A percentile compares a stretch with the other conserved stretches of the same genome.
Conservation (phyloP, 2,329 filamentous ascomycete genomes). For the Colletotrichum horii region DNA sequence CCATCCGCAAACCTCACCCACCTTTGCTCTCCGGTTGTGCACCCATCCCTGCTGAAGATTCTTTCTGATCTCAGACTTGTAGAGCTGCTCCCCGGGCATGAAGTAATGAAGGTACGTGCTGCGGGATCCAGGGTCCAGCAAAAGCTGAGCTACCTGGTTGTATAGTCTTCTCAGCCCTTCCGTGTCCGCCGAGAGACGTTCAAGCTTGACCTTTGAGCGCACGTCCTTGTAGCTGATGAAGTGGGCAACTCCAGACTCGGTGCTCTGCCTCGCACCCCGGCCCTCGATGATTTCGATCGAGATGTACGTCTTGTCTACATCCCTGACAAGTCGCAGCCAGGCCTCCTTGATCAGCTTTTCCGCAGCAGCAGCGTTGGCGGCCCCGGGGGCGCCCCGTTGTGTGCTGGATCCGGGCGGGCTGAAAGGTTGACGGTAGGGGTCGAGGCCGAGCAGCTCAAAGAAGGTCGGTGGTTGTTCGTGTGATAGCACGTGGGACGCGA, state of each 20-base stretch:
- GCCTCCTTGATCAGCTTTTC: not conserved
- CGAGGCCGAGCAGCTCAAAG: not conserved
- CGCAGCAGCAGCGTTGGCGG: not conserved
- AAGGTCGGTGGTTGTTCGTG: not conserved
- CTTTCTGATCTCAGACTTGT: not conserved
- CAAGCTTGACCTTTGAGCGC: not conserved
- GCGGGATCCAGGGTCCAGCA: not conserved
- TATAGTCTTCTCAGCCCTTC: not conserved
- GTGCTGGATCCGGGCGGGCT: not conserved
- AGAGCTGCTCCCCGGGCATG: not conserved
- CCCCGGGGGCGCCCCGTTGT: not conserved
- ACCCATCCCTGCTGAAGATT: not conserved
- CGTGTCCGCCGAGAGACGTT: not conserved
- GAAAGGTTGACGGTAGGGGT: not conserved
- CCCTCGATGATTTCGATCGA: not conserved
- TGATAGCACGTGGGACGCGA: not conserved
- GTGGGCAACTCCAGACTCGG: not conserved
- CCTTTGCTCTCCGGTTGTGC: not conserved
- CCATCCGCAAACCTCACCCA: not conserved
- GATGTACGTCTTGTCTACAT: not conserved
- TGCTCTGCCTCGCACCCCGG: not conserved
- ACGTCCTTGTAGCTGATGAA: not conserved
- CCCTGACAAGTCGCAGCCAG: not conserved
- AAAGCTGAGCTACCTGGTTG: not conserved
- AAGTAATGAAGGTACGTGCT: not conserved